Conservation (phyloP, 2,329 filamentous ascomycete genomes). For the Arthrinium phaeospermum region DNA sequence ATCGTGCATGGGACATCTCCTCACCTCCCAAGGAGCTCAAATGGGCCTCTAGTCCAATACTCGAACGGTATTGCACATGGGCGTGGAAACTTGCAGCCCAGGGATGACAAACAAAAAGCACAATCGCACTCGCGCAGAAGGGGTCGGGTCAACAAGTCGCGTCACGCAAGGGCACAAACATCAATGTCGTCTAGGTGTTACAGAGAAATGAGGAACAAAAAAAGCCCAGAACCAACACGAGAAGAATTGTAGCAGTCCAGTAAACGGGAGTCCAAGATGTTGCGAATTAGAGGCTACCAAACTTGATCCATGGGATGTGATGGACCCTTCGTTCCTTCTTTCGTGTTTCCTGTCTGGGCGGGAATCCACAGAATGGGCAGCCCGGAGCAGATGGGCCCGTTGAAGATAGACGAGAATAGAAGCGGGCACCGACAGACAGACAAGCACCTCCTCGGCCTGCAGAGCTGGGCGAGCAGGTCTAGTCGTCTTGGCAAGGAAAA, state of each 20-base stretch:
- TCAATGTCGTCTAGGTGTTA: neutral
- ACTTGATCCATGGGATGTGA: neutral
- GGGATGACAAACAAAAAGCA: neutral
- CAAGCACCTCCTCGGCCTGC: neutral
- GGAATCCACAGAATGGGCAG: constrained; percentile 1
- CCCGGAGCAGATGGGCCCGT: neutral
- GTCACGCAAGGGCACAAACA: neutral
- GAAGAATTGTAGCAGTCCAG: neutral
- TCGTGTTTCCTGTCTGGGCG: neutral
- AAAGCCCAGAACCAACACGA: neutral
- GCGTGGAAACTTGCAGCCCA: neutral
- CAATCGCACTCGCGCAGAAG: neutral
- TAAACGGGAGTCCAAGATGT: neutral
- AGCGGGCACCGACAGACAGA: neutral
- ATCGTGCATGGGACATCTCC: neutral
- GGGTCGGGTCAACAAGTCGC: no score
- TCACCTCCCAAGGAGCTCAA: neutral
- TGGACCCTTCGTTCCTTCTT: neutral
- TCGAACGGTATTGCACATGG: neutral
- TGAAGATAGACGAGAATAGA: neutral
- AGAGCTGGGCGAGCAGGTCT: neutral
- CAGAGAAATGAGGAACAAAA: neutral
- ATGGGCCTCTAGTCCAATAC: neutral
- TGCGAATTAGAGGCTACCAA: neutral
- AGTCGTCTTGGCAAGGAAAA: constrained; percentile 3